phyloP scores from a whole-genome alignment of 345 rosid species.

The Brassica nigra region DNA sequence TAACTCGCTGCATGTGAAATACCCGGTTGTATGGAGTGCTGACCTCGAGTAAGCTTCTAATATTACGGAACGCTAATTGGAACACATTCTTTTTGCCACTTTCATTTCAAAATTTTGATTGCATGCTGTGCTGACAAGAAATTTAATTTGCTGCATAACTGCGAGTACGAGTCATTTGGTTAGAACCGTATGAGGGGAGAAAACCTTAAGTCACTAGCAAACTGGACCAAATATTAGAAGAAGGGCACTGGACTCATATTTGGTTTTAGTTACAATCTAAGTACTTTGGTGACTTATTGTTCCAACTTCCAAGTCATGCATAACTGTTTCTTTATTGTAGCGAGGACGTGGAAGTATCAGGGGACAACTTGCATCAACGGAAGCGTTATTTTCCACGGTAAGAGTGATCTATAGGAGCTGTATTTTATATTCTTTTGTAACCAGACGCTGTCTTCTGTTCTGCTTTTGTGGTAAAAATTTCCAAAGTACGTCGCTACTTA shows the following conservation, averaged over 20 bases:
- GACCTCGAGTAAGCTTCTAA: constrained; percentile 57
- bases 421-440: constrained; percentile 13
- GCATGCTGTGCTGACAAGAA: constrained; percentile 7
- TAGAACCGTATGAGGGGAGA: neutral
- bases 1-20: constrained; percentile 62
- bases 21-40: constrained; percentile 56
- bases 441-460: constrained; percentile 19
- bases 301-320: constrained; percentile 19
- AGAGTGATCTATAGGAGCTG: constrained; percentile 40
- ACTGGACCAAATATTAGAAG: neutral
- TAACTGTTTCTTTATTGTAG: constrained; percentile 49
- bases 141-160: constrained; percentile 7
- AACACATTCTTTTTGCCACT: constrained; percentile 3
- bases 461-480: neutral
- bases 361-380: constrained; percentile 40
- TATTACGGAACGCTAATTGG: neutral
- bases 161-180: constrained; percentile 24
- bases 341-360: constrained; percentile 47
- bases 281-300: constrained; percentile 7
- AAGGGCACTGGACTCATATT: neutral
- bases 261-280: constrained; percentile 17
- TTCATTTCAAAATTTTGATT: neutral
- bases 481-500: constrained; percentile 10
- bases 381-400: constrained; percentile 77
- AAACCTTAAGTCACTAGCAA: neutral